A percentile compares a stretch with the other conserved stretches of the same genome.
These are phyloP conservation scores for Pezicula rhizophila DNA, from an alignment of 2,329 filamentous ascomycete species.

Conservation along the genomic window DNA sequence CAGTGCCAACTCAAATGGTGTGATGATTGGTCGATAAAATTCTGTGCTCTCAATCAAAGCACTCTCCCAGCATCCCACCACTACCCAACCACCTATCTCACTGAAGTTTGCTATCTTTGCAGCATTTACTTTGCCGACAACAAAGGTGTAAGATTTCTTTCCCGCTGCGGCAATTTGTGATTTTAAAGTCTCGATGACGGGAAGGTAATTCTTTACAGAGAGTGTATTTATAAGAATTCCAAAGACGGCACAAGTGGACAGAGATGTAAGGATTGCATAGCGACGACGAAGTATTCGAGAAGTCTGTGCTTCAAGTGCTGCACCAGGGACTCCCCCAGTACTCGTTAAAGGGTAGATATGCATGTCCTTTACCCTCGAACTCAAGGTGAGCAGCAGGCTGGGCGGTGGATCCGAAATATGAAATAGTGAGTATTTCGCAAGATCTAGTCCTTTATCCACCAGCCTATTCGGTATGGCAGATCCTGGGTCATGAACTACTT, in stretches of 20 bases:
- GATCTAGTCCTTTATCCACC: slow-evolving; percentile 31
- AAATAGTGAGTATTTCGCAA: slow-evolving; percentile 56
- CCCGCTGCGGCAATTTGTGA: slow-evolving; percentile 68
- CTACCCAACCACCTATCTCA: slow-evolving; percentile 93
- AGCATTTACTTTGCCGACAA: slow-evolving; percentile 92
- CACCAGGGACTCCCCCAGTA: slow-evolving; percentile 19
- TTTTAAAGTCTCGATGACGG: slow-evolving; percentile 70
- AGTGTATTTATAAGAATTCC: slow-evolving; percentile 96
- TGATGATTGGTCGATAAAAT: slow-evolving; percentile 85
- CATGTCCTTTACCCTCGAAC: slow-evolving; percentile 72
- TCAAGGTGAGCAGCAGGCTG: slow-evolving; percentile 79
- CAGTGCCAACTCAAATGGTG: slow-evolving; percentile 85
- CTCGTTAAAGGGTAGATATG: slow-evolving; percentile 64
- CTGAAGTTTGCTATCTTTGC: slow-evolving; percentile 96
- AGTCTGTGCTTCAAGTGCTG: slow-evolving; percentile 33
- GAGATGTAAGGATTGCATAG: slow-evolving; percentile 77
- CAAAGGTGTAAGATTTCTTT: slow-evolving; percentile 94
- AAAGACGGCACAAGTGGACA: slow-evolving; percentile 77
- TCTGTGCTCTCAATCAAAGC: slow-evolving; percentile 82
- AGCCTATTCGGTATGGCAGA: slow-evolving; percentile 77
- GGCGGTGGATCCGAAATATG: slow-evolving; percentile 82
- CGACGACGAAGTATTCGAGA: slow-evolving; percentile 66
- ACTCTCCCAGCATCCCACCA: slow-evolving; percentile 97
- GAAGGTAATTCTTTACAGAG: slow-evolving; percentile 83
- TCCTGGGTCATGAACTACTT: slow-evolving; percentile 70